Percentiles rank a stretch among this genome's conserved stretches.
Conservation (phyloP, 1,139 yeast genomes). For the Pneumocystis canis region DNA sequence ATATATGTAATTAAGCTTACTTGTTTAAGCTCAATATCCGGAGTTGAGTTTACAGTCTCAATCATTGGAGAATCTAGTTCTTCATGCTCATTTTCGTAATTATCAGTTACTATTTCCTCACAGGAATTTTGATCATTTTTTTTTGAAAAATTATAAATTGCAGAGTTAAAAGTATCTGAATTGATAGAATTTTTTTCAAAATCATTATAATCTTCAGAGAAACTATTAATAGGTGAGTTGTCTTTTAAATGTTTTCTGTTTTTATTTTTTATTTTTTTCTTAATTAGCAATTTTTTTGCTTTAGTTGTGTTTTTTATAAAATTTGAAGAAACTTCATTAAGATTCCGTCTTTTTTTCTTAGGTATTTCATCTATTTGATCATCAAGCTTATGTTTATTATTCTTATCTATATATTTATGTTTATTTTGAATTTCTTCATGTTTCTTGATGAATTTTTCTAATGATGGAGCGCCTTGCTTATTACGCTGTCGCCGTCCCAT, state of each 20-base stretch:
- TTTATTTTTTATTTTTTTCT: not conserved
- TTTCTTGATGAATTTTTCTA: not conserved
- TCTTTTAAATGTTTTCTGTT: not conserved
- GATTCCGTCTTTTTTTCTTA: constrained; percentile 1
- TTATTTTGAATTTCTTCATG: not conserved
- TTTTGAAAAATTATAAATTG: not conserved
- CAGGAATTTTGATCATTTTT: not conserved
- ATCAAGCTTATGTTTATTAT: not conserved
- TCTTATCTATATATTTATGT: not conserved
- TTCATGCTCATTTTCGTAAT: not conserved
- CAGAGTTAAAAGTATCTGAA: not conserved
- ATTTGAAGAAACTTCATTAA: not conserved
- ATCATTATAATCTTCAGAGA: not conserved
- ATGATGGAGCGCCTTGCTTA: constrained; percentile 8
- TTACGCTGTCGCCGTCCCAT: constrained; percentile 7
- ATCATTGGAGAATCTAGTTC: not conserved
- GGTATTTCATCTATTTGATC: not conserved
- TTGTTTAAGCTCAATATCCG: not conserved
- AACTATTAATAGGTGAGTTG: not conserved
- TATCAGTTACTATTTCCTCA: not conserved
- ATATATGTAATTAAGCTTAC: not conserved
- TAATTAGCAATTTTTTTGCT: not conserved
- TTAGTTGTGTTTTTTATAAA: not conserved
- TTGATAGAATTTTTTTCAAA: not conserved
- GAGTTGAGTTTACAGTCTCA: not conserved